Base-by-base conservation (phyloP, 805 yeast genomes). In the Hagleromyces aurorensis region DNA sequence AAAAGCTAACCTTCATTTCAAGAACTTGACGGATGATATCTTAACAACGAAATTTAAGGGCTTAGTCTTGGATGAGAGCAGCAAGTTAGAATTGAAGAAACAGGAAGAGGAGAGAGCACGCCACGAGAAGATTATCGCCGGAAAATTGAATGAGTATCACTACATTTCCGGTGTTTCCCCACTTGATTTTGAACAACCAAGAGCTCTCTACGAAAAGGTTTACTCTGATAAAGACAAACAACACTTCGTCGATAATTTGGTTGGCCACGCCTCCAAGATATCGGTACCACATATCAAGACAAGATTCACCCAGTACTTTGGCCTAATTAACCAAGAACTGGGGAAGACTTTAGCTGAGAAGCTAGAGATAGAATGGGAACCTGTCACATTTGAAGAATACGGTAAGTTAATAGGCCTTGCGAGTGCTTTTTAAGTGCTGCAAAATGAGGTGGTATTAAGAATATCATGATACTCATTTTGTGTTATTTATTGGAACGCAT, bases 111-210 rank as follows among this genome's bases (percentile, higher is more conserved):
- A 48, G 15, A 36, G 43, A 9, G 30, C 33, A 19, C 40, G 49
- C 16, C 70, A 65, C 35, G 67, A 65, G 30, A 52, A 53, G 32
- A 47, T 50, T 21, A 46, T 62, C 25, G 57, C 64, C 53, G 50
- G 48, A 20, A 56, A 55, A 34, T 52, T 61, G 18, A 52, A 49
- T 25, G 43, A 53, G 15, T 62, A 56, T 38, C 57, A 50, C 32
- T 62, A 52, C 43, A 46, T 64, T 33, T 55, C 60, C 19, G 70
- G 70, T 10, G 44, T 65, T 13, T 46, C 59, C 17, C 69, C 64
- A 27, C 43, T 62, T 14, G 72, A 67, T 46, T 45, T 64, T 19
- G 71, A 67, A 41, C 72, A 67, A 40, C 69, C 72, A 28, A 54
- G 70, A 43, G 59, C 48, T 0, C 44, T 66, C 33, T 67, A 64